Evolutionary conservation across 2,329 filamentous ascomycete species (phyloP).

Genomic region (Colletotrichum agaves): DNA sequence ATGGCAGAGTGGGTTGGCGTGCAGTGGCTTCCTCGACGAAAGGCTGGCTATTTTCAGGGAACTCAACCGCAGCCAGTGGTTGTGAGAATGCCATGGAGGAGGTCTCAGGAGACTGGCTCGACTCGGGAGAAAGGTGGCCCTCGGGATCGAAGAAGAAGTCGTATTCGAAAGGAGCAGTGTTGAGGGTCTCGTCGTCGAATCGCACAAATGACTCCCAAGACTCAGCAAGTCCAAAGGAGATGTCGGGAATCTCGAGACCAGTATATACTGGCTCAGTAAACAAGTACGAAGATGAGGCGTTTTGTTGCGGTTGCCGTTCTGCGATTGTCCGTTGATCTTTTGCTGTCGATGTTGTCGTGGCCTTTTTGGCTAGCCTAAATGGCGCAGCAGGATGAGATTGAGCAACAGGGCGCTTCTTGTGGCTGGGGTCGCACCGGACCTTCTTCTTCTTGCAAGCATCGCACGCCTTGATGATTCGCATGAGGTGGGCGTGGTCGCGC

Average conservation of each 20-base stretch:
- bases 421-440: constrained; percentile 69
- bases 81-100: constrained; percentile 44
- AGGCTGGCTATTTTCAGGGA: constrained; percentile 7
- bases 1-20: constrained; percentile 48
- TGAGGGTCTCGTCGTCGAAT: constrained; percentile 52
- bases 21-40: neutral
- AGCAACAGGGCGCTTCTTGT: constrained; percentile 59
- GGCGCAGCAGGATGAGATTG: constrained; percentile 44
- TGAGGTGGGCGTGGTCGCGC: constrained; percentile 73
- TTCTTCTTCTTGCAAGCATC: constrained; percentile 72
- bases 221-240: constrained; percentile 41
- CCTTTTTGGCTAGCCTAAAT: constrained; percentile 56
- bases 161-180: constrained; percentile 50
- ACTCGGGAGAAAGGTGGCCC: constrained; percentile 53
- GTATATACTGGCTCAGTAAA: constrained; percentile 38
- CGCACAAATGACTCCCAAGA: constrained; percentile 59
- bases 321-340: constrained; percentile 27
- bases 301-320: neutral
- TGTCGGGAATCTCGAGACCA: constrained; percentile 38
- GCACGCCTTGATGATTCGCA: constrained; percentile 76
- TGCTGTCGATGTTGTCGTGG: constrained; percentile 46
- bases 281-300: constrained; percentile 24
- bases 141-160: constrained; percentile 59
- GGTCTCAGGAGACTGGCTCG: constrained; percentile 46
- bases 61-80: constrained; percentile 1